Evolutionary conservation across 176 grass and related monocot species (phyloP).

Genomic region (Canna indica): DNA sequence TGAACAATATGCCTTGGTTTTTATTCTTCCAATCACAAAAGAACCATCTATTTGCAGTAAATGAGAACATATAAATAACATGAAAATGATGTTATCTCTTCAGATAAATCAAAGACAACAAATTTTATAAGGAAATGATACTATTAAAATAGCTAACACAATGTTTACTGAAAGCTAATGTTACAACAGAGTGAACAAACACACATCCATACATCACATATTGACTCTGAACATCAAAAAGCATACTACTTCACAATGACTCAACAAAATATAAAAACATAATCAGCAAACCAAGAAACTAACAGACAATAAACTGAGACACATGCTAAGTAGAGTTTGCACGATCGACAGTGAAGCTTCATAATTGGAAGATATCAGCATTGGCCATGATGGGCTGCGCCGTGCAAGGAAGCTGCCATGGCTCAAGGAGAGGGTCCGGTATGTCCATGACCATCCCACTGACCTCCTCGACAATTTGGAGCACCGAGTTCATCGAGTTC

Average conservation of each 20-base stretch:
- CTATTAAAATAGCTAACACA: not conserved
- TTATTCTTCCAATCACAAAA: too few relatives aligned
- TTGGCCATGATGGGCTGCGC: constrained; percentile 30
- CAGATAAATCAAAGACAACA: too few relatives aligned
- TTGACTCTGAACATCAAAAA: not conserved
- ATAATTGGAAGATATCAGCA: constrained; percentile 22
- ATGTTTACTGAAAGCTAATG: not conserved
- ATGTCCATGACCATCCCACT: constrained; percentile 51
- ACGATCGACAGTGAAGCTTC: not conserved
- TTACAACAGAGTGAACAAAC: not conserved
- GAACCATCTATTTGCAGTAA: too few relatives aligned
- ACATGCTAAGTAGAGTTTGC: not conserved
- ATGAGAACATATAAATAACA: too few relatives aligned
- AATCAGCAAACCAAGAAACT: constrained; percentile 1
- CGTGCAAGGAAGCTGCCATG: constrained; percentile 13
- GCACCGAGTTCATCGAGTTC: constrained; percentile 36
- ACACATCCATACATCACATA: not conserved
- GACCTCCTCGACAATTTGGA: constrained; percentile 30
- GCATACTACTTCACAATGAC: not conserved
- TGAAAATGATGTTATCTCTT: too few relatives aligned
- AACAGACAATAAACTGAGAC: not conserved
- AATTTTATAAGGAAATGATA: too few relatives aligned
- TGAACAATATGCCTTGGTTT: too few relatives aligned
- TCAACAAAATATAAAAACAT: constrained; percentile 9
- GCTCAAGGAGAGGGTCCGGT: constrained; percentile 37